Conservation (phyloP, 2,329 filamentous ascomycete species). For the Cylindrodendrum hubeiense region DNA sequence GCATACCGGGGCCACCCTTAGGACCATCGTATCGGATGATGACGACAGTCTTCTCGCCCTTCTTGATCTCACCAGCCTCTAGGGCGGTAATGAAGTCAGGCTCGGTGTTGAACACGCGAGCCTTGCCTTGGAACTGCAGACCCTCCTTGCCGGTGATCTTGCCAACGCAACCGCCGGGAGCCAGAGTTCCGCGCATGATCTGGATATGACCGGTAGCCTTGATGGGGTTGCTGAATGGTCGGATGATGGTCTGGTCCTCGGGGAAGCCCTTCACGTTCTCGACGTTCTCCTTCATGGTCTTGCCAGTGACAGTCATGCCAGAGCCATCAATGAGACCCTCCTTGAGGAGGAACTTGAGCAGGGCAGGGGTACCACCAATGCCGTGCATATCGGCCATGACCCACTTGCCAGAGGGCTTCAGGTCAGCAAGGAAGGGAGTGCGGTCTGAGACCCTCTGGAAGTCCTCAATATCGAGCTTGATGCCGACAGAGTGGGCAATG, state of each 20-base stretch:
- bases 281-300: slow-evolving; percentile 90
- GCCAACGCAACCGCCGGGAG: slow-evolving; percentile 87
- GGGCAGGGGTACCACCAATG: slow-evolving; percentile 86
- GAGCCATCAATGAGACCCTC: slow-evolving; percentile 85
- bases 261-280: slow-evolving; percentile 80
- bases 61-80: slow-evolving; percentile 81
- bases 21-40: slow-evolving; percentile 95
- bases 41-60: slow-evolving; percentile 88
- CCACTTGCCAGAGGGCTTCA: slow-evolving; percentile 89
- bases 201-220: slow-evolving; percentile 90
- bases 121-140: slow-evolving; percentile 83
- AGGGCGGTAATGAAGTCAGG: slow-evolving; percentile 83
- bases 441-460: slow-evolving; percentile 86
- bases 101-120: slow-evolving; percentile 87
- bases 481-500: slow-evolving; percentile 83
- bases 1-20: slow-evolving; percentile 94
- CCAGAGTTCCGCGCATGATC: slow-evolving; percentile 87
- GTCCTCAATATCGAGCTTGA: slow-evolving; percentile 87
- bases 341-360: slow-evolving; percentile 88
- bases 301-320: slow-evolving; percentile 88
- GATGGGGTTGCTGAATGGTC: slow-evolving; percentile 84
- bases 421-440: slow-evolving; percentile 83
- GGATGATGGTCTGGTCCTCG: slow-evolving; percentile 84
- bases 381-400: slow-evolving; percentile 88
- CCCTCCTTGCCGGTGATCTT: slow-evolving; percentile 97